Evolutionary conservation across 257 asterid species (phyloP).

Genomic region (Avicennia marina): DNA sequence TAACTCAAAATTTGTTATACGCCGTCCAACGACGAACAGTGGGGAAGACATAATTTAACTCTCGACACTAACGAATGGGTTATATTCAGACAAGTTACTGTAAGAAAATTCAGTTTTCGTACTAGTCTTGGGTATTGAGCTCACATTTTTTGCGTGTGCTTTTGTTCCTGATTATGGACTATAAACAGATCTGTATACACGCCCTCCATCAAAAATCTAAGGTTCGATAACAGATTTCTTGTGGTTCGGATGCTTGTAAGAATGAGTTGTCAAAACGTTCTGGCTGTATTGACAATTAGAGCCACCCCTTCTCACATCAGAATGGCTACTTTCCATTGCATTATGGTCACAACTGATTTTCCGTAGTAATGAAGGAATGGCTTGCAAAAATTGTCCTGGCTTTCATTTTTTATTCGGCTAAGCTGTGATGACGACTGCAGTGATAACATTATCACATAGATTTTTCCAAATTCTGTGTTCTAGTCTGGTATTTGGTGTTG

Average conservation of each 20-base stretch:
- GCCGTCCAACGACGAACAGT: no score
- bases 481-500: neutral
- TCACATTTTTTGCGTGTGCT: neutral
- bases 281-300: neutral
- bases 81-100: no score
- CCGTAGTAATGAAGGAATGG: no score
- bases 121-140: constrained; percentile 8
- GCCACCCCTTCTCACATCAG: constrained; percentile 2
- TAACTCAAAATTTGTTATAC: no score
- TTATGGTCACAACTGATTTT: neutral
- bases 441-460: neutral
- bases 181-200: neutral
- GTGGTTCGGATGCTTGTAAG: neutral
- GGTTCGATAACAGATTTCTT: constrained; percentile 3
- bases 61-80: no score
- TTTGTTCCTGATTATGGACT: neutral
- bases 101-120: no score
- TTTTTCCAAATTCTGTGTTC: neutral
- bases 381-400: neutral
- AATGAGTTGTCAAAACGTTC: neutral
- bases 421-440: constrained; percentile 1
- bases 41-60: no score
- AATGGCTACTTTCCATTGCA: constrained; percentile 4
- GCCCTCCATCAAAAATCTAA: neutral
- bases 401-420: neutral